Percentiles rank a stretch among this genome's conserved stretches.
Evolutionary conservation across 306 rosid species (phyloP).

Genomic region (Coriaria nepalensis): DNA sequence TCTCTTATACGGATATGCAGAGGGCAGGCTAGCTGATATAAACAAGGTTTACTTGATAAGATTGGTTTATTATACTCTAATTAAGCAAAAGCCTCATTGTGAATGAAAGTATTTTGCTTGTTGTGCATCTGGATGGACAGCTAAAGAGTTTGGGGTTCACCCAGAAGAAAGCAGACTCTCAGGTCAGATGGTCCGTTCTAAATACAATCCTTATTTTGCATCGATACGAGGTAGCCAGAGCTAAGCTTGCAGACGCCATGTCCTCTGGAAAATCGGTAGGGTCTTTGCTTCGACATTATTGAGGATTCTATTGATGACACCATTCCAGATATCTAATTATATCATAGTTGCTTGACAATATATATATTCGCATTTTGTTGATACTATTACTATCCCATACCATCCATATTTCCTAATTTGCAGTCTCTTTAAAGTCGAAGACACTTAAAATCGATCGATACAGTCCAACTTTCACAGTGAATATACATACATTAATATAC

Average conservation of each 20-base stretch:
- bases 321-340: constrained; percentile 28
- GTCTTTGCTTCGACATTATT: constrained; percentile 53
- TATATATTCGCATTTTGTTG: no score
- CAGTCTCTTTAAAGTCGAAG: no score
- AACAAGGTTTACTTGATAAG: constrained; percentile 41
- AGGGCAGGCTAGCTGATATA: constrained; percentile 91
- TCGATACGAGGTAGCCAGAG: constrained; percentile 61
- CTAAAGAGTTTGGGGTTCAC: constrained; percentile 65
- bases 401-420: no score
- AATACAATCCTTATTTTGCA: constrained; percentile 57
- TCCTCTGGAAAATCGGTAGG: constrained; percentile 58
- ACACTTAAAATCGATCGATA: no score
- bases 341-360: no score
- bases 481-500: no score
- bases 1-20: constrained; percentile 67
- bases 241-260: constrained; percentile 73
- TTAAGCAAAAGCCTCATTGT: not conserved
- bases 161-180: constrained; percentile 83
- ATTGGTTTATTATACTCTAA: not conserved
- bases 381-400: no score
- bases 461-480: no score
- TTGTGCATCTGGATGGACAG: constrained; percentile 50
- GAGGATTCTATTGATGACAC: constrained; percentile 39
- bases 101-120: constrained; percentile 8
- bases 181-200: constrained; percentile 86